Base-by-base conservation (phyloP, 495 filamentous ascomycete genomes). In the Diplogelasinospora grovesii region DNA sequence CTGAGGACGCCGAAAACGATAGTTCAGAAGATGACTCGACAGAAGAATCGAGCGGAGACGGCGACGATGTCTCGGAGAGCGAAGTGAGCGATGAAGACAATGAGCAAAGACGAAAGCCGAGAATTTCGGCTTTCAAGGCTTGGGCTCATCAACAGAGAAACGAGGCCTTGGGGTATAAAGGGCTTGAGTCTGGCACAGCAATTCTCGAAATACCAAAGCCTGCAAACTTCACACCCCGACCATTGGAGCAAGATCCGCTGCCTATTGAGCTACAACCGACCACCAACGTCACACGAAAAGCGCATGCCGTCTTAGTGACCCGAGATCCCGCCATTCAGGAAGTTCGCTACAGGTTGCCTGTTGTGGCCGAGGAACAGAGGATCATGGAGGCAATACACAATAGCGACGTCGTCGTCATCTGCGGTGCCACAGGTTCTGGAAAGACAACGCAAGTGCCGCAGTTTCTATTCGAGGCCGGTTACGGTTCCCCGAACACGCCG, bases 361-460 rank as follows among this genome's bases (percentile, higher is more conserved):
- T 98, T 4, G 88, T 95, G 20, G 84, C 85, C 1, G 92, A 97
- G 54, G 92, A 98, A 55, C 92, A 97, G 52, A 89, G 84, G 50
- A 94, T 98, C 16, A 98, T 98, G 92, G 92, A 98, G 68, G 88
- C 89, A 3, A 88, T 97, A 13, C 78, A 93, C 56, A 86, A 89
- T 53, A 85, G 94, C 59, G 70, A 87, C 31, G 75, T 81, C 1
- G 82, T 95, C 0, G 83, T 98, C 13, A 79, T 98, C n/a, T 96
- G 88, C 63, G 92, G 93, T 59, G 81, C 89, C 8, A 98, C 92
- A 39, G 92, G 92, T 57, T 94, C 86, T 50, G 92, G 92, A 57
- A 98, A 98, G 57, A 98, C 93, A 0, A 98, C 92, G 0, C 92
- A 98, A 59, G 76, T 97, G 8, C 92, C 92, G 2, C 92, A 98